Conservation (phyloP, 2,329 filamentous ascomycete species). For the Aplosporella prunicola region DNA sequence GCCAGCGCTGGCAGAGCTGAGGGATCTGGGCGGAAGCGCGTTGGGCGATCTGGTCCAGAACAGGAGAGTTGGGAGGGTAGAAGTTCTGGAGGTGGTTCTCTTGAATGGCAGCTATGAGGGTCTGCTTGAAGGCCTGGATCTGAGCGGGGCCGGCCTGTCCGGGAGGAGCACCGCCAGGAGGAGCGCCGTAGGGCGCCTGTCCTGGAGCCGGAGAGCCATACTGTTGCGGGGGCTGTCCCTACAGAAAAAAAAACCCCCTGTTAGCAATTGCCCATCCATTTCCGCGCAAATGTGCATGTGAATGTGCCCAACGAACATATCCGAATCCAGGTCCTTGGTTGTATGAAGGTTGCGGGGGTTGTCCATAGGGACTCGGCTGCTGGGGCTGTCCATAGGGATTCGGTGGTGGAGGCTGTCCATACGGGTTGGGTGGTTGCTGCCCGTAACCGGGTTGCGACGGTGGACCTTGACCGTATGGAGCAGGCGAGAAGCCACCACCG, state of each 20-base stretch:
- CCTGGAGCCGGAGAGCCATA: conserved; percentile 18
- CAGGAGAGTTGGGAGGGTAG: conserved; percentile 46
- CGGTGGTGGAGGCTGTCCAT: conserved; percentile 16
- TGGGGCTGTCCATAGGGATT: conserved; percentile 20
- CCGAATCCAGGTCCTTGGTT: conserved; percentile 14
- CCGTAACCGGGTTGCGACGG: conserved; percentile 5
- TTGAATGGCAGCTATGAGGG: conserved; percentile 47
- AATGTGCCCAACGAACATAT: conserved; percentile 16
- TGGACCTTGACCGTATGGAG: background rate
- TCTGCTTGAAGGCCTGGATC: conserved; percentile 46
- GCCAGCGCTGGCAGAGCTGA: conserved; percentile 48
- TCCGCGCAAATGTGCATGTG: background rate
- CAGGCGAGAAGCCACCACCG: background rate
- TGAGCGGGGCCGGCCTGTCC: conserved; percentile 40
- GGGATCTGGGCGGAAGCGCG: conserved; percentile 43
- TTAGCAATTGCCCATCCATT: conserved; percentile 4
- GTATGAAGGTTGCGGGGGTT: conserved; percentile 14
- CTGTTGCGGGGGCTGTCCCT: conserved; percentile 25
- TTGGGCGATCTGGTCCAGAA: conserved; percentile 42
- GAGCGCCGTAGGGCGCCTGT: conserved; percentile 24
- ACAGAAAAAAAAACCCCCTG: conserved; percentile 1
- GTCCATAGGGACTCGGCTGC: conserved; percentile 17
- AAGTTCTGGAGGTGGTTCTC: conserved; percentile 51
- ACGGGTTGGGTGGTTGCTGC: conserved; percentile 12
- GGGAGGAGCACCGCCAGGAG: conserved; percentile 21